These are phyloP conservation scores for Boletus insuetus DNA, from an alignment of 768 basidiomycete genomes.

Conservation along the genomic window DNA sequence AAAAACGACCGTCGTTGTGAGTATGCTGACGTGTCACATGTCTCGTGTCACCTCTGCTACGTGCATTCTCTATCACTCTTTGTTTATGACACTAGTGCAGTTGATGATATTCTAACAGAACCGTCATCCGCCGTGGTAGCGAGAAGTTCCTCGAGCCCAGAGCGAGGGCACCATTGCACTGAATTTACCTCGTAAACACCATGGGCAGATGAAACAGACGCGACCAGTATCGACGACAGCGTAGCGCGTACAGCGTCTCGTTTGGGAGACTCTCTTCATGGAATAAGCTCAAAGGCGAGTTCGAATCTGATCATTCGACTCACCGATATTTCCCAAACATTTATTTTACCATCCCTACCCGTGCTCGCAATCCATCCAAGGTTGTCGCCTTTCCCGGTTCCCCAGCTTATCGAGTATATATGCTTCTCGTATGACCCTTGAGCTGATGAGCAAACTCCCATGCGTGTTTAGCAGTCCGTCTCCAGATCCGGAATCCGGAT, in stretches of 20 bases:
- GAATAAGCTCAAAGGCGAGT: neutral
- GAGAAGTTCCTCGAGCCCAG: constrained; percentile 61
- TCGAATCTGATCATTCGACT: constrained; percentile 13
- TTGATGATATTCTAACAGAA: constrained; percentile 68
- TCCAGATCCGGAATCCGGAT: constrained; percentile 89
- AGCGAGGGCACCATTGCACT: constrained; percentile 77
- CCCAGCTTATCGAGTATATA: constrained; percentile 89
- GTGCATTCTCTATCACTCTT: too few species aligned
- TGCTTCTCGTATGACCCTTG: constrained; percentile 63
- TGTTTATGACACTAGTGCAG: too few species aligned
- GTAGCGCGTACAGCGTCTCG: constrained; percentile 4
- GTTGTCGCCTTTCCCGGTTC: constrained; percentile 38
- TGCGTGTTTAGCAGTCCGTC: constrained; percentile 54
- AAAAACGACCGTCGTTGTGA: too few species aligned
- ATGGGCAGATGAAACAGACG: constrained; percentile 63
- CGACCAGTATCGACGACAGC: constrained; percentile 49
- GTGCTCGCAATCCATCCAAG: constrained; percentile 85
- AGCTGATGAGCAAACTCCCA: constrained; percentile 65
- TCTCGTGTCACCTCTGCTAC: too few species aligned
- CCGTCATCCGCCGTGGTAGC: constrained; percentile 90
- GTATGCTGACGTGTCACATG: too few species aligned
- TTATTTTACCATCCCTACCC: constrained; percentile 82
- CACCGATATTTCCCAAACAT: constrained; percentile 77
- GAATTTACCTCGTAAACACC: constrained; percentile 83
- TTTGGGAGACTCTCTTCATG: constrained; percentile 16